Evolutionary conservation across 2,329 filamentous ascomycete species (phyloP).

Genomic region (Alternaria burnsii): DNA sequence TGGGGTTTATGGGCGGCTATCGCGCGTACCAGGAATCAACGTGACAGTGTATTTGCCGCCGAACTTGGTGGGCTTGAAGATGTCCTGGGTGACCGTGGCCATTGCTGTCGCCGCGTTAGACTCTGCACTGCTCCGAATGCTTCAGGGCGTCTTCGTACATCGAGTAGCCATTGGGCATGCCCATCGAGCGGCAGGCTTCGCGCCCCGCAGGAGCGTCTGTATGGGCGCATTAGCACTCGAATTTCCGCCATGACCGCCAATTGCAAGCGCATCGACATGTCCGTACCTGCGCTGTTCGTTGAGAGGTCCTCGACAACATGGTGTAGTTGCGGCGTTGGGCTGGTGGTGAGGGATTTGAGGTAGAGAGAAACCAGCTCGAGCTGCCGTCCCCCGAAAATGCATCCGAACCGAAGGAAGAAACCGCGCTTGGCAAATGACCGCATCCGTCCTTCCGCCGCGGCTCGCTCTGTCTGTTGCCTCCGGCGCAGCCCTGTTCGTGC

Average conservation of each 20-base stretch:
- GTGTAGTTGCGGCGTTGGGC: conserved; percentile 39
- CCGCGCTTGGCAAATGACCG: conserved; percentile 42
- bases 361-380: conserved; percentile 44
- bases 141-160: conserved; percentile 55
- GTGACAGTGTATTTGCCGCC: conserved; percentile 99
- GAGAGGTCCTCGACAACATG: conserved; percentile 57
- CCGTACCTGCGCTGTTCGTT: conserved; percentile 60
- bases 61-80: conserved; percentile 99
- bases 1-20: conserved; percentile 24
- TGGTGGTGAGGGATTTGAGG: conserved; percentile 49
- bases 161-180: conserved; percentile 62
- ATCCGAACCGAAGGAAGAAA: conserved; percentile 34
- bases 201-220: conserved; percentile 66
- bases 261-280: conserved; percentile 26
- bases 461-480: conserved; percentile 16
- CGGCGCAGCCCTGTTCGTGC: not conserved
- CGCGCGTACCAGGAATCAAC: conserved; percentile 82
- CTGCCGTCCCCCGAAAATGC: conserved; percentile 46
- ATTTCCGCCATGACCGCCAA: conserved; percentile 27
- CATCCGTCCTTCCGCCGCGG: conserved; percentile 33
- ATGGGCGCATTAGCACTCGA: conserved; percentile 35
- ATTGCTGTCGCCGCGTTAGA: conserved; percentile 40
- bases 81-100: conserved; percentile 84
- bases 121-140: conserved; percentile 1
- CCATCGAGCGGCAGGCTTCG: conserved; percentile 57